Evolutionary conservation across 495 filamentous ascomycete genomes (phyloP).

Genomic region (Xylaria acuta): DNA sequence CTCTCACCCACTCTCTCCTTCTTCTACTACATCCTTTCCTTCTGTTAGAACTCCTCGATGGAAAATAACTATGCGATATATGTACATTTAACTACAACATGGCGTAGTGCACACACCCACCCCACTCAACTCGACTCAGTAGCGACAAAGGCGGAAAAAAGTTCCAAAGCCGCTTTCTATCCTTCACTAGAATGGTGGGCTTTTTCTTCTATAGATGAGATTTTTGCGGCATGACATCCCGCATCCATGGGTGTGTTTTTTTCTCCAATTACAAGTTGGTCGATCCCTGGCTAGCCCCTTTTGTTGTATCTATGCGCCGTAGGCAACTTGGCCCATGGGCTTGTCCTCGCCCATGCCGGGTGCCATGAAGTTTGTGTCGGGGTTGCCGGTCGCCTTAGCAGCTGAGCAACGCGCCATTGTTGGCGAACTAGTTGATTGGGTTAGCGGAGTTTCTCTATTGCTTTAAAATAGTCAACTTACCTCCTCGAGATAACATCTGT

Average conservation of each 20-base stretch:
- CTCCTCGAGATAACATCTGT: constrained; percentile 95
- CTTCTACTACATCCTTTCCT: constrained; percentile 8
- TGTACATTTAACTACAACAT: constrained; percentile 28
- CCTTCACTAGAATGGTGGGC: background rate
- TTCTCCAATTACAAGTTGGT: background rate
- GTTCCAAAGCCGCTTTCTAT: background rate
- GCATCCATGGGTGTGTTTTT: constrained; percentile 14
- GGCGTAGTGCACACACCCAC: constrained; percentile 13
- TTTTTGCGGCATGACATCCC: background rate
- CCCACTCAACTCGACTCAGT: constrained; percentile 1
- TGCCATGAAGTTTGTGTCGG: constrained; percentile 87
- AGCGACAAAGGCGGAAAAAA: constrained; percentile 9
- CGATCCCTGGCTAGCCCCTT: background rate
- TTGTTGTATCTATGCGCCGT: constrained; percentile 46
- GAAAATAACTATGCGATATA: constrained; percentile 26
- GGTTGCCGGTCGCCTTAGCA: constrained; percentile 72
- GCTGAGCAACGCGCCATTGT: constrained; percentile 97
- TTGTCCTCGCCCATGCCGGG: constrained; percentile 66
- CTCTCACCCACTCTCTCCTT: constrained; percentile 12
- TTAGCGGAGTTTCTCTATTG: constrained; percentile 34
- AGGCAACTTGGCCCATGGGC: constrained; percentile 59
- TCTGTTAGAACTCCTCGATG: constrained; percentile 1
- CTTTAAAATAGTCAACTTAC: constrained; percentile 54
- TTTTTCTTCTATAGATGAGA: background rate
- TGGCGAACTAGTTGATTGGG: constrained; percentile 68